A percentile compares a stretch with the other conserved stretches of the same genome.
Evolutionary conservation across 2,329 filamentous ascomycete genomes (phyloP).

Genomic region (Penicillium sp.): DNA sequence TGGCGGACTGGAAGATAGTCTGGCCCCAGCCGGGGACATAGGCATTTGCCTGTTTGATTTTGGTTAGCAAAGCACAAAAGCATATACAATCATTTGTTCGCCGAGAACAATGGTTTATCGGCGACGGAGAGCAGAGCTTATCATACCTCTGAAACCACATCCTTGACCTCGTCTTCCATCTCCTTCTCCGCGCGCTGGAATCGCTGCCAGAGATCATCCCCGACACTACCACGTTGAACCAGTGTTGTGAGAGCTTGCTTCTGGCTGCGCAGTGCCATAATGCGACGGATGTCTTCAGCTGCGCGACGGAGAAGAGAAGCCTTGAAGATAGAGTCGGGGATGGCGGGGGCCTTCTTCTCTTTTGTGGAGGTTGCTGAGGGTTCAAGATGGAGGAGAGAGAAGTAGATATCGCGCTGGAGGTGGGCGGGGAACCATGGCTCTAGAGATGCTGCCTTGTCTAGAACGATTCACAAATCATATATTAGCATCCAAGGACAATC

Average conservation of each 20-base stretch:
- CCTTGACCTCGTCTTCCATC: conserved; percentile 91
- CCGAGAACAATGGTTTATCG: background rate
- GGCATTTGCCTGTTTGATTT: conserved; percentile 73
- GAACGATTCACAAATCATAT: conserved; percentile 10
- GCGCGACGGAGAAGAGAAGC: conserved; percentile 86
- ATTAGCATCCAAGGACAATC: conserved; percentile 14
- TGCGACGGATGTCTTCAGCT: conserved; percentile 86
- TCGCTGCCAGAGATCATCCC: conserved; percentile 92
- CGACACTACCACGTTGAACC: conserved; percentile 86
- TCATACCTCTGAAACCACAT: conserved; percentile 86
- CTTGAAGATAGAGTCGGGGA: conserved; percentile 83
- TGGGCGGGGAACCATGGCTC: conserved; percentile 94
- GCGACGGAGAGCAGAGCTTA: conserved; percentile 1
- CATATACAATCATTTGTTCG: background rate
- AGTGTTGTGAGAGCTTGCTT: conserved; percentile 84
- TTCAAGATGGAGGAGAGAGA: conserved; percentile 82
- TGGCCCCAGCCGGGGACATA: conserved; percentile 87
- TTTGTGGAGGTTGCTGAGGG: conserved; percentile 50
- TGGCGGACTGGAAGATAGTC: conserved; percentile 93
- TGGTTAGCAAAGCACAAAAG: conserved; percentile 20
- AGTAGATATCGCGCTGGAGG: conserved; percentile 89
- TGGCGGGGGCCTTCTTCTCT: conserved; percentile 64
- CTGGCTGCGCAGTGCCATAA: conserved; percentile 82
- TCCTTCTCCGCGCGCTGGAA: conserved; percentile 93
- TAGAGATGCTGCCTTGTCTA: conserved; percentile 74